phyloP scores from a whole-genome alignment of 148 eudicot species.

The Cornus suecica region DNA sequence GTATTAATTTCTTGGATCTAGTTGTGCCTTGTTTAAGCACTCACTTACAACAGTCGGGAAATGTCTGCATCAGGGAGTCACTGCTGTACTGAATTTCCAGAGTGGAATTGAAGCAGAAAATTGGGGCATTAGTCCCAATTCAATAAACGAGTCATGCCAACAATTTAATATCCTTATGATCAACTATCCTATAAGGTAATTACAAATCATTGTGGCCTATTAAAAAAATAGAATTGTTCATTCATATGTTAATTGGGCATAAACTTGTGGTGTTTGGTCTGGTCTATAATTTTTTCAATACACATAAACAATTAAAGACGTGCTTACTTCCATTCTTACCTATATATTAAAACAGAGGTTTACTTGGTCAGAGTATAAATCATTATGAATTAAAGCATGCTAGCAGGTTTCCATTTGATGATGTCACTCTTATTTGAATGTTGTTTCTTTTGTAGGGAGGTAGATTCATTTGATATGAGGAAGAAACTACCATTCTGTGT shows the following conservation, averaged over 20 bases:
- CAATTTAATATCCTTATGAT: constrained; percentile 67
- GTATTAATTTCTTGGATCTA: neutral
- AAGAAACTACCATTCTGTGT: constrained; percentile 88
- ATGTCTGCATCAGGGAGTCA: constrained; percentile 68
- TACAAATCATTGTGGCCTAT: neutral
- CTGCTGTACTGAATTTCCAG: constrained; percentile 88
- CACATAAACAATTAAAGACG: neutral
- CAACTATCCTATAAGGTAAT: constrained; percentile 83
- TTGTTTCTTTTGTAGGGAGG: constrained; percentile 55
- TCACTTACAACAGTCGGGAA: constrained; percentile 8
- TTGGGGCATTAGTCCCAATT: constrained; percentile 79
- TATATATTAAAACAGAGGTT: no score
- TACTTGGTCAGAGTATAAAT: no score
- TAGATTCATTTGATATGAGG: constrained; percentile 87
- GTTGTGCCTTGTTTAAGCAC: constrained; percentile 14
- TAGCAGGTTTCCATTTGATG: neutral
- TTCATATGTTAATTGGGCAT: constrained; percentile 1
- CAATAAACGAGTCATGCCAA: constrained; percentile 79
- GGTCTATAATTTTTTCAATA: neutral
- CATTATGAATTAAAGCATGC: no score
- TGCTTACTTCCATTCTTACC: no score
- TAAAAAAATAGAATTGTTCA: neutral
- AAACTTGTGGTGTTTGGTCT: neutral
- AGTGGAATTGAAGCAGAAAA: constrained; percentile 84
- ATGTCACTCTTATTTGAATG: neutral